Conservation (phyloP, 176 grass and related monocot genomes). For the Zoysia japonica region DNA sequence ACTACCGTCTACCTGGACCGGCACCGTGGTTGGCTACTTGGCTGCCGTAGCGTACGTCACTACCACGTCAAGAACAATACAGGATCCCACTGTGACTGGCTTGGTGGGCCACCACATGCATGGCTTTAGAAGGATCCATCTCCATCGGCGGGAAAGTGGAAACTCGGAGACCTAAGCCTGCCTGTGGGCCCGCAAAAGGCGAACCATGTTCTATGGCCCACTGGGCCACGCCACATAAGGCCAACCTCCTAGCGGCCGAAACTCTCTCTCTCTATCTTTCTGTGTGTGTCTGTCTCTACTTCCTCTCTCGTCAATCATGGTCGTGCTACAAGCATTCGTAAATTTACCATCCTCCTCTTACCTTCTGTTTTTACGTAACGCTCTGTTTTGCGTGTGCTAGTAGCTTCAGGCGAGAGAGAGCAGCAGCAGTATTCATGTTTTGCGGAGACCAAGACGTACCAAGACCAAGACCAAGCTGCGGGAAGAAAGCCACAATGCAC, state of each 20-base stretch:
- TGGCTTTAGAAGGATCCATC: slow-evolving; percentile 79
- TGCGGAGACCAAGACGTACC: neutral
- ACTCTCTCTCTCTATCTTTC: slow-evolving; percentile 9
- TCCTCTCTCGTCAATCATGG: neutral
- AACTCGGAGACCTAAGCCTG: slow-evolving; percentile 12
- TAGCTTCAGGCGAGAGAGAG: neutral
- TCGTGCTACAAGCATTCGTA: neutral
- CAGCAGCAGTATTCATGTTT: neutral
- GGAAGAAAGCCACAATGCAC: neutral
- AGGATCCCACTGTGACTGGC: no score
- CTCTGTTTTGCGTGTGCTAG: neutral
- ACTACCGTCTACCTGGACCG: no score
- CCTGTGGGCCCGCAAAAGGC: slow-evolving; percentile 42
- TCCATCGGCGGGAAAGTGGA: slow-evolving; percentile 58
- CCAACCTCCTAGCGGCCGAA: slow-evolving; percentile 26
- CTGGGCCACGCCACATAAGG: slow-evolving; percentile 66
- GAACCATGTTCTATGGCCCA: slow-evolving; percentile 23
- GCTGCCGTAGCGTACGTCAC: no score
- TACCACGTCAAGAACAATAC: no score
- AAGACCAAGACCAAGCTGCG: neutral
- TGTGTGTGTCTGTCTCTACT: neutral
- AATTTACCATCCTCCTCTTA: neutral
- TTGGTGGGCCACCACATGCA: slow-evolving; percentile 40
- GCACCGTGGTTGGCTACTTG: no score
- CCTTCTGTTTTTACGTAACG: neutral